Percentiles rank a stretch among this genome's conserved stretches.
These are phyloP conservation scores for Aspergillus sojae DNA, from an alignment of 2,329 filamentous ascomycete species.

Conservation along the genomic window DNA sequence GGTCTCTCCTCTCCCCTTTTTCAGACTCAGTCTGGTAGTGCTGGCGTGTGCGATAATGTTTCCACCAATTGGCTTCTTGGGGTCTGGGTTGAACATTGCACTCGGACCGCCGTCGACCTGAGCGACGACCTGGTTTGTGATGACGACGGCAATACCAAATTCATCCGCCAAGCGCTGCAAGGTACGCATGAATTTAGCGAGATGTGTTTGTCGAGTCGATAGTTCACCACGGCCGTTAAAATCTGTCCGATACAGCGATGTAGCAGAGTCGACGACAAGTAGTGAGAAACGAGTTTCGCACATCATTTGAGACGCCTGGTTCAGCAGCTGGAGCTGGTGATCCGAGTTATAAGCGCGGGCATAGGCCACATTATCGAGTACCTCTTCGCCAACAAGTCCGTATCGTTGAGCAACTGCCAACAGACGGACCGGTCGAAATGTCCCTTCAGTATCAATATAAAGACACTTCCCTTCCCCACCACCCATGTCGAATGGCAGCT, in stretches of 20 bases:
- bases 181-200: slow-evolving; percentile 53
- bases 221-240: slow-evolving; percentile 96
- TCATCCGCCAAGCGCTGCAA: slow-evolving; percentile 61
- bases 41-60: slow-evolving; percentile 99
- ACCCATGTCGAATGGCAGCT: slow-evolving; percentile 97
- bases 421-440: slow-evolving; percentile 88
- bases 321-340: slow-evolving; percentile 91
- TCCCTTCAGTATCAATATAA: slow-evolving; percentile 98
- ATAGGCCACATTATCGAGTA: slow-evolving; percentile 97
- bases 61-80: slow-evolving; percentile 97
- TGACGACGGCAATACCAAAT: slow-evolving; percentile 97
- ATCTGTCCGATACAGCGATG: slow-evolving; percentile 91
- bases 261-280: slow-evolving; percentile 93
- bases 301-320: slow-evolving; percentile 98
- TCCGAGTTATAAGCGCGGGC: slow-evolving; percentile 98
- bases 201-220: slow-evolving; percentile 75
- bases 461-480: slow-evolving; percentile 97
- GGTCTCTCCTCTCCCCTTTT: slow-evolving; percentile 94
- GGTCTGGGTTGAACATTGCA: slow-evolving; percentile 98
- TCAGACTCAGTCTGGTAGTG: slow-evolving; percentile 89
- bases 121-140: slow-evolving; percentile 97
- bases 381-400: slow-evolving; percentile 92
- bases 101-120: slow-evolving; percentile 96
- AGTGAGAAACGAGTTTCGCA: slow-evolving; percentile 97
- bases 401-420: slow-evolving; percentile 92